A percentile compares a stretch with the other conserved stretches of the same genome.
Conservation (phyloP, 495 filamentous ascomycete species). For the Xylaria castorea region DNA sequence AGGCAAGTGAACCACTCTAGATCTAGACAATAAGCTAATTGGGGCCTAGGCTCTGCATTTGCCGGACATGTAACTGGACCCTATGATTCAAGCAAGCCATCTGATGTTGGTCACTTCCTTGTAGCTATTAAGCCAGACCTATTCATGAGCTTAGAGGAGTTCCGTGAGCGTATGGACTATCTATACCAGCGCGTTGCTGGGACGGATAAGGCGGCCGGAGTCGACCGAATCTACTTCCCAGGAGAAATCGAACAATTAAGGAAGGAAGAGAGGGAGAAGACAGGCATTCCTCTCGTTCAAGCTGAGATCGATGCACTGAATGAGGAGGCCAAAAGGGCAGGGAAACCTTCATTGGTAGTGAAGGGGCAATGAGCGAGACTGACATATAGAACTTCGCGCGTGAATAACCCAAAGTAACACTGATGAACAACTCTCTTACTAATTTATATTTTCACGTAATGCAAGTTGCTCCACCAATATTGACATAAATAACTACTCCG, state of each 20-base stretch:
- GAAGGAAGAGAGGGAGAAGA: conserved; percentile 58
- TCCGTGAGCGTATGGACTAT: conserved; percentile 72
- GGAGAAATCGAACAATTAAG: conserved; percentile 76
- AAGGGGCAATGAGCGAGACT: conserved; percentile 26
- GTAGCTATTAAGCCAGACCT: conserved; percentile 78
- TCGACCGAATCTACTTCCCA: conserved; percentile 80
- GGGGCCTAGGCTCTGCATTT: conserved; percentile 59
- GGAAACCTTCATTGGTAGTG: conserved; percentile 35
- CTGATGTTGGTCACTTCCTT: conserved; percentile 79
- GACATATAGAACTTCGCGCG: neutral
- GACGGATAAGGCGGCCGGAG: conserved; percentile 69
- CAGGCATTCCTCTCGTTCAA: conserved; percentile 70
- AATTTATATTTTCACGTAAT: neutral
- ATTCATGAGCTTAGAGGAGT: conserved; percentile 73
- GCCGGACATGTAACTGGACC: conserved; percentile 74
- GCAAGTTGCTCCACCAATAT: neutral
- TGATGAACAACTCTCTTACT: neutral
- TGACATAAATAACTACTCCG: neutral
- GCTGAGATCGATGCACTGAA: conserved; percentile 72
- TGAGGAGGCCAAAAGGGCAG: conserved; percentile 66
- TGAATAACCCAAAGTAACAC: neutral
- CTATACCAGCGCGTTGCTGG: conserved; percentile 69
- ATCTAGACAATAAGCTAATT: neutral
- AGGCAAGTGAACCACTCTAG: conserved; percentile 45
- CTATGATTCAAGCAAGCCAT: conserved; percentile 70